Evolutionary conservation across 139 green algal genomes (phyloP), one percentile per base, ranked within the genome.

Genomic region (Bryopsis sp.): DNA sequence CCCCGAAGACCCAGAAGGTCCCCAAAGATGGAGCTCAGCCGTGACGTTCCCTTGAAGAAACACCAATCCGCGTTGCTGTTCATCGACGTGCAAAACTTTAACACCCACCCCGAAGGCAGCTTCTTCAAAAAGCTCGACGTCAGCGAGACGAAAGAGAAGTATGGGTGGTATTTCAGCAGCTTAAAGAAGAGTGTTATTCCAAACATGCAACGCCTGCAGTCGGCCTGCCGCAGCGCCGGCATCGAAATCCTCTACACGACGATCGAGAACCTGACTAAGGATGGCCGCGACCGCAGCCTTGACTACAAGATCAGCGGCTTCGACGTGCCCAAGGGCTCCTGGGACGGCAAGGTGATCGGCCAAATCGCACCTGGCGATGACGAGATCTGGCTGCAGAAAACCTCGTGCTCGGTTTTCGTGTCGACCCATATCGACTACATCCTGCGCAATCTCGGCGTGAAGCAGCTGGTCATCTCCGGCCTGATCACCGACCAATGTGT

Each of bases 261-360:
- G 22, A 91, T 90, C 11, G 73, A 90, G 58, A 79, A 54, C 33
- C 64, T 85, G 2, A 90, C 79, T 0, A 0, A 7, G 1, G 83
- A 92, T 61, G 85, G 86, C 0, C 60, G 83, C 0, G 86, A 92
- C 62, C 62, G 75, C n/a, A 72, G 50, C 1, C 70, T 81, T 39
- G 86, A 92, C 66, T 92, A 92, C 74, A 84, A 86, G 66, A 83
- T 92, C 33, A 80, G 63, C 29, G 86, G 86, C 24, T 92, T 92
- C 70, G 79, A 92, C n/a, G 77, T 90, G n/a, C 83, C 84, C 4
- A 75, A 78, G 0, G 79, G 78, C 54, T 81, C 57, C 28, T 84
- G 72, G 46, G 85, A 92, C 37, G 81, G 73, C 0, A 65, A 86
- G 72, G 78, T 89, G 34, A 66, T 90, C 31, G 73, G 76, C 1